Conservation (phyloP, 2,329 filamentous ascomycete species). For the Akanthomyces muscarius region DNA sequence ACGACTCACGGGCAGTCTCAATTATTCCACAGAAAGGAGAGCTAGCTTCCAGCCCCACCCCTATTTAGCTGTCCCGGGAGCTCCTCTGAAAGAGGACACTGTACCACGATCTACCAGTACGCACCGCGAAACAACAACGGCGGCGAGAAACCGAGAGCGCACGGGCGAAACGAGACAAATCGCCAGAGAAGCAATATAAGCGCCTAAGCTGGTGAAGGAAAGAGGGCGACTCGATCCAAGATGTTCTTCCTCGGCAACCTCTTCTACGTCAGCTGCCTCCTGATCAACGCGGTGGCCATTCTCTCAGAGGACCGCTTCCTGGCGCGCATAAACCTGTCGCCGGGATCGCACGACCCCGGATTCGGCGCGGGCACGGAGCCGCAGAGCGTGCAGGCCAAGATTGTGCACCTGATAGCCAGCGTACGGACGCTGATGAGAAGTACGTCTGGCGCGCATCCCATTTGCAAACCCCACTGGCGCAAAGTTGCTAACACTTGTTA, state of each 20-base stretch:
- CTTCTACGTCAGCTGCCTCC: slow-evolving; percentile 71
- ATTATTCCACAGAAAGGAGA: neutral
- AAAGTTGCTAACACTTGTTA: slow-evolving; percentile 1
- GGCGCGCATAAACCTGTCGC: slow-evolving; percentile 70
- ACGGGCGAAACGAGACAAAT: neutral
- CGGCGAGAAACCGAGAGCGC: neutral
- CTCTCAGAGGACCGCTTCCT: slow-evolving; percentile 87
- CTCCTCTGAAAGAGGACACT: neutral
- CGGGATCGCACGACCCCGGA: slow-evolving; percentile 57
- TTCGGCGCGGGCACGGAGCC: slow-evolving; percentile 66
- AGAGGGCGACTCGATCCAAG: neutral
- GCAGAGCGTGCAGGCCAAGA: slow-evolving; percentile 68
- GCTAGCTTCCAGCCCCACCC: neutral
- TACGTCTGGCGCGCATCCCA: slow-evolving; percentile 43
- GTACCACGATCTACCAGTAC: neutral
- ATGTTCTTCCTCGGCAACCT: slow-evolving; percentile 64
- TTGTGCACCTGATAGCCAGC: slow-evolving; percentile 77
- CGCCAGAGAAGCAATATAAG: too few species aligned
- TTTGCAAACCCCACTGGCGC: too few species aligned
- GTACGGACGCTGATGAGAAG: slow-evolving; percentile 83
- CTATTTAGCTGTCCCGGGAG: neutral
- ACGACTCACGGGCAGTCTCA: neutral
- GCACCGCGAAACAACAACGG: neutral
- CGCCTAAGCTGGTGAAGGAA: too few species aligned
- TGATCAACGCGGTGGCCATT: slow-evolving; percentile 82